Evolutionary conservation across 495 filamentous ascomycete species (phyloP).

Genomic region (Annulohypoxylon maeteangense): DNA sequence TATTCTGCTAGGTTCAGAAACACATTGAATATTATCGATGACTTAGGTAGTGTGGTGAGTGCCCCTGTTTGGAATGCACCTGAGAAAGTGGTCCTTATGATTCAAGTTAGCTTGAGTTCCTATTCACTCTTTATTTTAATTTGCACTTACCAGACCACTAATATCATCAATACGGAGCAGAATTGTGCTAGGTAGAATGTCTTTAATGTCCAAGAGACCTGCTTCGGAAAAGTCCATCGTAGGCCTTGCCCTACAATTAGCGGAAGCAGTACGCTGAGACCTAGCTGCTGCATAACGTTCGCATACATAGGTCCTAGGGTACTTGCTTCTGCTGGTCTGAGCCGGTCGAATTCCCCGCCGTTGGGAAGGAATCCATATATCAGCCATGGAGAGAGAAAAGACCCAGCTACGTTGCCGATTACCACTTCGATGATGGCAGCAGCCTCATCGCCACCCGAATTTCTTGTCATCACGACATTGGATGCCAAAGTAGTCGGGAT

Average conservation of each 20-base stretch:
- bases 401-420: slow-evolving; percentile 64
- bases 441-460: slow-evolving; percentile 65
- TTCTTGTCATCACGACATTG: slow-evolving; percentile 67
- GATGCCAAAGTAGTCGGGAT: slow-evolving; percentile 69
- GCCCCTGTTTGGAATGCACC: slow-evolving; percentile 65
- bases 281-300: slow-evolving; percentile 63
- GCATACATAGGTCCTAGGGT: slow-evolving; percentile 62
- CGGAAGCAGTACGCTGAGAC: slow-evolving; percentile 61
- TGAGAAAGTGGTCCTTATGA: slow-evolving; percentile 62
- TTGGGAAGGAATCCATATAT: slow-evolving; percentile 61
- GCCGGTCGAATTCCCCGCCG: slow-evolving; percentile 55
- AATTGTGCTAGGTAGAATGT: slow-evolving; percentile 60
- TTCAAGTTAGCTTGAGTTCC: slow-evolving; percentile 14
- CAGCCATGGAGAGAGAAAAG: slow-evolving; percentile 63
- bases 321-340: slow-evolving; percentile 55
- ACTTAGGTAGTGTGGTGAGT: slow-evolving; percentile 57
- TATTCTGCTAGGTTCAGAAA: slow-evolving; percentile 66
- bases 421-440: slow-evolving; percentile 66
- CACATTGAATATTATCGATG: slow-evolving; percentile 62
- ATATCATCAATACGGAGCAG: slow-evolving; percentile 57
- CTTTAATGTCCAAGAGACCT: slow-evolving; percentile 52
- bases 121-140: not conserved
- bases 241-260: slow-evolving; percentile 61
- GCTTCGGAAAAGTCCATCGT: slow-evolving; percentile 60
- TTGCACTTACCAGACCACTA: slow-evolving; percentile 65